These are phyloP conservation scores for Luffa acutangula DNA, from an alignment of 306 rosid genomes.

Conservation along the genomic window DNA sequence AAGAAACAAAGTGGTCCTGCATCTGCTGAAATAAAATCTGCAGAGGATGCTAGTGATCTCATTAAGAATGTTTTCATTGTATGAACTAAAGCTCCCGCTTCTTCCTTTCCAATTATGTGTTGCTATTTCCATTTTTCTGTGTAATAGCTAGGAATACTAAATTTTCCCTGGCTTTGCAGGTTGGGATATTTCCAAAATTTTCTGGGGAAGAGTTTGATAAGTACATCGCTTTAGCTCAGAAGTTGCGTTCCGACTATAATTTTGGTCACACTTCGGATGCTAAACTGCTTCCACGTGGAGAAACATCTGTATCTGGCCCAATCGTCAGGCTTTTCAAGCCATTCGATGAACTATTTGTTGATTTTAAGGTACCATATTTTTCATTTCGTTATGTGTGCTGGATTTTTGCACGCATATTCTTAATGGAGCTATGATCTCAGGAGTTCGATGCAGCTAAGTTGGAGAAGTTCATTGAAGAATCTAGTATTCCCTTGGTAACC, in stretches of 20 bases:
- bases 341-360: conserved; percentile 80
- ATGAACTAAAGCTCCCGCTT: conserved; percentile 15
- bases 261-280: conserved; percentile 80
- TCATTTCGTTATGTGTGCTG: not conserved
- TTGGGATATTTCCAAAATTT: conserved; percentile 66
- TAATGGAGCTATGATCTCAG: conserved; percentile 23
- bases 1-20: conserved; percentile 91
- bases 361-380: conserved; percentile 43
- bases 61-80: conserved; percentile 56
- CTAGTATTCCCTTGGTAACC: conserved; percentile 51
- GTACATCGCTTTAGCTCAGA: conserved; percentile 52
- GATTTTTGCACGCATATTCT: not conserved
- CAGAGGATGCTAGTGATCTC: conserved; percentile 47
- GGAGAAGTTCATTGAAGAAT: conserved; percentile 61
- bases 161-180: conserved; percentile 30
- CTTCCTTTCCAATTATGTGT: not conserved
- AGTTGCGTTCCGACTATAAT: conserved; percentile 72
- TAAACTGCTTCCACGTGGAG: conserved; percentile 85
- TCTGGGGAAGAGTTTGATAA: conserved; percentile 75
- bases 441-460: conserved; percentile 57
- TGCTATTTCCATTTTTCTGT: not conserved
- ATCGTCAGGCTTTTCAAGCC: conserved; percentile 77
- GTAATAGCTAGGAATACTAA: not conserved
- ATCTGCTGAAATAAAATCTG: conserved; percentile 64
- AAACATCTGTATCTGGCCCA: conserved; percentile 67